Evolutionary conservation across 2,329 filamentous ascomycete genomes (phyloP), one percentile per base, ranked within the genome.

Genomic region (Xylaria sp.): DNA sequence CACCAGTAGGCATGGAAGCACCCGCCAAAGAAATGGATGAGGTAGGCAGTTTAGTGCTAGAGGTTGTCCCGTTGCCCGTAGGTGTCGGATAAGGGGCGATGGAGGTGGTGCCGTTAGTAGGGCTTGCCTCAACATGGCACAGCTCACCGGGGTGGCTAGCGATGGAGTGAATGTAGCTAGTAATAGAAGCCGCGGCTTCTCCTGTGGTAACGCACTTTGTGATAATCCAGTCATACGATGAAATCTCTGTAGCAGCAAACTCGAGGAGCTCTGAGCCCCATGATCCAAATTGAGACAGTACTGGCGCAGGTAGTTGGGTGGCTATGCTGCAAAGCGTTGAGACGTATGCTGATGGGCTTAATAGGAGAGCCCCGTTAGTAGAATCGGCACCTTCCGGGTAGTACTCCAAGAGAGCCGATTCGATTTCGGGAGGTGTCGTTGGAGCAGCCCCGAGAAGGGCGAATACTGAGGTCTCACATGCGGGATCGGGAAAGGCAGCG

Each of bases 161-260:
- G 9, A 51, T 51, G 7, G 49, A 51, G 49, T 51, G 49, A 17
- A 53, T 53, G 50, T 17, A 42, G 40, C 52, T 55, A n/a, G 40
- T 55, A 7, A 55, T 42, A 6, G 52, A 33, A 14, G 52, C 23
- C 19, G 15, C 52, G 17, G 6, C 52, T 21, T n/a, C 25, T 15
- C 52, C 52, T 6, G 38, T 55, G 11, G 52, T 23, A 3, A 60
- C 21, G 40, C 61, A 63, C 37, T 43, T 21, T 9, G 61, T 63
- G 25, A 63, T 35, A 25, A 60, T 21, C 6, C n/a, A 45, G 47
- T 63, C 57, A 33, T 63, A 63, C 6, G 51, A 21, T 11, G 15
- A 8, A 33, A 60, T 52, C 6, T 33, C 12, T 9, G 23, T 43
- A 33, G 57, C 25, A 19, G 46, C 57, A 17, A 47, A 63, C 12